Base-by-base conservation (phyloP, 768 basidiomycete genomes). In the Pleurotus salmoneostramineus region DNA sequence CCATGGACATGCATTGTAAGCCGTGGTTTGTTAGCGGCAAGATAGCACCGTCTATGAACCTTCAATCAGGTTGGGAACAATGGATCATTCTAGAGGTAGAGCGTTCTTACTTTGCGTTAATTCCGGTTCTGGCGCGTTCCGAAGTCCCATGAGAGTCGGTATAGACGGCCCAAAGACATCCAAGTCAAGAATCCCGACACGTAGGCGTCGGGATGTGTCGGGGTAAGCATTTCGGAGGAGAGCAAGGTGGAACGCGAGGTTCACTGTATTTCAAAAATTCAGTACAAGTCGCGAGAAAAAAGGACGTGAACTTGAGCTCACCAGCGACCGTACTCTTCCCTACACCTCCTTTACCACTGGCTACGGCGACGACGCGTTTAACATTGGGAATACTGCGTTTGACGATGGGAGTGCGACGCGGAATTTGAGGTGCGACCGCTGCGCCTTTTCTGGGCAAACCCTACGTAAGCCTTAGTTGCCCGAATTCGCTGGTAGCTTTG, bases 81-180 rank as follows among this genome's bases (percentile, higher is more conserved):
- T 27, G 58, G 33, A 7, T 52, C 55, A 55, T 43, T 1, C 44
- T 34, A n/a, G 14, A 8, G 14, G 32, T 21, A 36, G 21, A 27
- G n/a, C 36, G 27, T 48, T 70, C 83, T 33, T 67, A 91, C 93
- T 75, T 33, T 75, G 60, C 3, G 91, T 93, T 50, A 97, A 72
- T 33, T 81, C 77, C 0, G 95, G 94, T 68, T 96, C 94, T 1
- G 85, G 87, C 3, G 78, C 76, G 37, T 82, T 74, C 66, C 88
- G 88, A 31, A 99, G 79, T 2, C 94, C 95, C 88, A 98, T 93
- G 31, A 99, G 76, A 15, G 89, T 96, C 0, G 96, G 96, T 46
- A 96, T 77, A 0, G 93, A 95, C 1, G 96, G 96, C 0, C 96
- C 96, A 64, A 97, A 98, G 46, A 99, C 87, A 69, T 99, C 96